Evolutionary conservation across 495 filamentous ascomycete genomes (phyloP).

Genomic region (Aspergillus sclerotiicarbonarius): DNA sequence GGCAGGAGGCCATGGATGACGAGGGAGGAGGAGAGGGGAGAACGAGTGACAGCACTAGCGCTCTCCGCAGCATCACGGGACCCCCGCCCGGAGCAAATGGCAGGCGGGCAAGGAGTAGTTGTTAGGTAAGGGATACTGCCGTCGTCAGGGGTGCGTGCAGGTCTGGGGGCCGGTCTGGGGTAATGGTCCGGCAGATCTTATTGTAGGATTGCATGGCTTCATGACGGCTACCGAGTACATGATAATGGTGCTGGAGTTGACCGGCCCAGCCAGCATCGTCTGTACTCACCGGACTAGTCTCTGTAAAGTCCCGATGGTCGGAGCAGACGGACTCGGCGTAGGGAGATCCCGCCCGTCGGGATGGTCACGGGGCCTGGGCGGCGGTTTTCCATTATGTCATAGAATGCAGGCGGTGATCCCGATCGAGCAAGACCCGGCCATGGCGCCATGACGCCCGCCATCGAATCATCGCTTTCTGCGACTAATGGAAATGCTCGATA

Average conservation of each 20-base stretch:
- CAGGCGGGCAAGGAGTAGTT: constrained; percentile 10
- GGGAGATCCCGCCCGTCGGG: constrained; percentile 22
- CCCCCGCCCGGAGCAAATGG: constrained; percentile 7
- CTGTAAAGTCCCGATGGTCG: too few species aligned
- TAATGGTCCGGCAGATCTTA: not conserved
- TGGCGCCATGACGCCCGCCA: constrained; percentile 11
- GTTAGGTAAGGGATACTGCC: constrained; percentile 21
- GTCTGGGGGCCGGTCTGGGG: not conserved
- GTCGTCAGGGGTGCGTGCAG: constrained; percentile 2
- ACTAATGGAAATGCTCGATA: constrained; percentile 7
- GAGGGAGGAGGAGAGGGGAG: not conserved
- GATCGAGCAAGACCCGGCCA: constrained; percentile 1
- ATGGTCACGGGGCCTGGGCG: constrained; percentile 21
- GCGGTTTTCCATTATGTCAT: constrained; percentile 32
- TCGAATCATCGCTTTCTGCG: constrained; percentile 13
- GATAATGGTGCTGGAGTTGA: too few species aligned
- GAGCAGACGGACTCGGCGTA: too few species aligned
- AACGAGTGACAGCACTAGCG: constrained; percentile 6
- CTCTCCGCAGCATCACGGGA: constrained; percentile 12
- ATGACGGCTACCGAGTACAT: too few species aligned
- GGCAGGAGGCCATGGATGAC: not conserved
- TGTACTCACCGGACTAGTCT: not conserved
- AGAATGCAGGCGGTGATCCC: constrained; percentile 21
- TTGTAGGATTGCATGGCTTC: too few species aligned
- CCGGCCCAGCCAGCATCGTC: too few species aligned